phyloP scores from a whole-genome alignment of 2,329 filamentous ascomycete species.

The Curvularia spicifera region DNA sequence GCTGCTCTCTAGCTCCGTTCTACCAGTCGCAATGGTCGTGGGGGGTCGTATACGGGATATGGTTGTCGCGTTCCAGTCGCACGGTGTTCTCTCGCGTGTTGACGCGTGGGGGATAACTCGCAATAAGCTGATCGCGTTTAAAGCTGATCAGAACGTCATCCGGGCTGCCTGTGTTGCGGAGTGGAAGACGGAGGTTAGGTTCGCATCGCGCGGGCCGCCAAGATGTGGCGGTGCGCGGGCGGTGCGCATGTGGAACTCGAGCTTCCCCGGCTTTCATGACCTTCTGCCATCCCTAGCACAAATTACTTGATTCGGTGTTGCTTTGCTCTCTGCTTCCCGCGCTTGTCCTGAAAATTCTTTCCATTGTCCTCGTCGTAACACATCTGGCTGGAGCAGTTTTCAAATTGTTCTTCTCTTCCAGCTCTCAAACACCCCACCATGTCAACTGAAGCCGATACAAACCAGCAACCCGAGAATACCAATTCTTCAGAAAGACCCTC shows the following conservation, averaged over 20 bases:
- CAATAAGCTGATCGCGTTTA: constrained; percentile 11
- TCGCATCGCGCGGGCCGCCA: constrained; percentile 28
- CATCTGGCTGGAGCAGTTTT: background rate
- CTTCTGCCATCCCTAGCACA: constrained; percentile 1
- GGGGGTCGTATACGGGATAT: constrained; percentile 8
- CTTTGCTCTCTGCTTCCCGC: background rate
- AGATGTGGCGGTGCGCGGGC: constrained; percentile 19
- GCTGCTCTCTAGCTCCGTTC: constrained; percentile 32
- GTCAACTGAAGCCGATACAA: constrained; percentile 18
- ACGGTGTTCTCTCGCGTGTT: background rate
- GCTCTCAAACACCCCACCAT: constrained; percentile 18
- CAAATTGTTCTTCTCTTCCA: background rate
- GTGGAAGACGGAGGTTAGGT: constrained; percentile 34
- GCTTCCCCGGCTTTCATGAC: constrained; percentile 6
- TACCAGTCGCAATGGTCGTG: constrained; percentile 29
- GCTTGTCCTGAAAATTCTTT: background rate
- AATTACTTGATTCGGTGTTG: background rate
- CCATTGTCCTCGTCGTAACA: too few species aligned
- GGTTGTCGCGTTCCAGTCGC: constrained; percentile 4
- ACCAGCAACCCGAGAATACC: constrained; percentile 2
- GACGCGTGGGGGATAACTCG: constrained; percentile 7
- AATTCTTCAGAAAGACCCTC: constrained; percentile 3
- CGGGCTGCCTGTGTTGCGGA: constrained; percentile 28
- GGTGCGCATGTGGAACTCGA: constrained; percentile 5
- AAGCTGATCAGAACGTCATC: constrained; percentile 9